These are phyloP conservation scores for Sclerospora graminicola DNA, from an alignment of 352 stramenopile species.

Conservation along the genomic window DNA sequence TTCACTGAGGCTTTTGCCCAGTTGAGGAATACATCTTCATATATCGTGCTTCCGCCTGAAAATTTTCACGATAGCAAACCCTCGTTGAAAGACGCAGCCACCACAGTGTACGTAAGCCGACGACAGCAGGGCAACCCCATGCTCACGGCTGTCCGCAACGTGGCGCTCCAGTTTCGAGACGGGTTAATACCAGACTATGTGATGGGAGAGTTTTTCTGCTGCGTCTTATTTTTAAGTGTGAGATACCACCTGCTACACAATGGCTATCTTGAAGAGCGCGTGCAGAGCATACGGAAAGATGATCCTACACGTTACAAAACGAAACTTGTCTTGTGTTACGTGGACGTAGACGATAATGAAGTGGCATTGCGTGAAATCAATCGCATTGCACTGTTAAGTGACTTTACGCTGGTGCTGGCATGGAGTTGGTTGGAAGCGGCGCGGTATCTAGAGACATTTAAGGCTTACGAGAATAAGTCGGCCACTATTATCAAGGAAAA, in stretches of 20 bases:
- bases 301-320: constrained; percentile 69
- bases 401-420: constrained; percentile 89
- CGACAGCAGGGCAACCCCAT: constrained; percentile 92
- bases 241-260: constrained; percentile 84
- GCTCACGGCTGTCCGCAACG: constrained; percentile 88
- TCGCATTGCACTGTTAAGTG: constrained; percentile 81
- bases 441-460: constrained; percentile 95
- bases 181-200: constrained; percentile 93
- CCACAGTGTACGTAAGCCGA: constrained; percentile 60
- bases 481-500: constrained; percentile 91
- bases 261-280: constrained; percentile 87
- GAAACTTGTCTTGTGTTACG: constrained; percentile 89
- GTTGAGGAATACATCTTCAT: constrained; percentile 48
- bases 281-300: constrained; percentile 82
- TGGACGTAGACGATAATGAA: constrained; percentile 94
- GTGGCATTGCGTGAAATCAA: constrained; percentile 89
- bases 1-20: constrained; percentile 53
- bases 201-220: constrained; percentile 69
- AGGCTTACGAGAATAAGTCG: constrained; percentile 93
- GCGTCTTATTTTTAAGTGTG: constrained; percentile 87
- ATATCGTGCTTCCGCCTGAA: constrained; percentile 19
- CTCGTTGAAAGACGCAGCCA: constrained; percentile 30
- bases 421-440: constrained; percentile 92
- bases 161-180: constrained; percentile 85
- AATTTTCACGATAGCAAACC: constrained; percentile 1